Evolutionary conservation across 2,329 filamentous ascomycete genomes (phyloP).

Genomic region (Scedosporium boydii): DNA sequence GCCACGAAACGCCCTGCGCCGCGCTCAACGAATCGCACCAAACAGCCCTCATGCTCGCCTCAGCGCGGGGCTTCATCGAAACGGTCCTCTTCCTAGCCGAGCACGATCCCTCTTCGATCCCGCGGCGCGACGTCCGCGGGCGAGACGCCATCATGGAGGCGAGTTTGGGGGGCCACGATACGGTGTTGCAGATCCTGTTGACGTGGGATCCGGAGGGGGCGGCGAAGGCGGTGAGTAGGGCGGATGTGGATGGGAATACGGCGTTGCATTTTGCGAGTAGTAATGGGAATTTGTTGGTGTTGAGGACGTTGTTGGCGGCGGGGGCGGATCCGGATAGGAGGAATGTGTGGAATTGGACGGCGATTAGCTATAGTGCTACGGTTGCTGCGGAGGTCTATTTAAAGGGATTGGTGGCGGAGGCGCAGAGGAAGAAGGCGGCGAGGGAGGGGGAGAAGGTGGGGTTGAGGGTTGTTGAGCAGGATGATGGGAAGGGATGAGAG

Average conservation of each 20-base stretch:
- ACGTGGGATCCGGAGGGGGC: conserved; percentile 50
- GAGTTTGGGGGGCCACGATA: conserved; percentile 50
- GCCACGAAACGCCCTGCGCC: conserved; percentile 65
- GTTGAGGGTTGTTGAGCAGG: conserved; percentile 30
- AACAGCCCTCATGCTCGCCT: conserved; percentile 74
- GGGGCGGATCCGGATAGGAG: conserved; percentile 64
- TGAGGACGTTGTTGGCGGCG: conserved; percentile 67
- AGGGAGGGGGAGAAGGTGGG: conserved; percentile 28
- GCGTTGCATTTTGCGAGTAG: conserved; percentile 79
- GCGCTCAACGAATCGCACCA: conserved; percentile 72
- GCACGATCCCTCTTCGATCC: conserved; percentile 51
- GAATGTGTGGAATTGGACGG: conserved; percentile 74
- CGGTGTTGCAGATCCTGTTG: conserved; percentile 53
- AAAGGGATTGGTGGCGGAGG: conserved; percentile 65
- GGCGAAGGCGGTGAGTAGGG: conserved; percentile 40
- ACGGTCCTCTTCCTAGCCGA: conserved; percentile 64
- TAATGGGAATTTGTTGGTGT: conserved; percentile 67
- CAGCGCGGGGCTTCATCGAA: conserved; percentile 58
- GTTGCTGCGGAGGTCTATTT: conserved; percentile 80
- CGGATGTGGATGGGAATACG: conserved; percentile 71
- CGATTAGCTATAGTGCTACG: conserved; percentile 72
- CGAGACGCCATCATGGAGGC: conserved; percentile 65
- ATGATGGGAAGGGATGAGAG: background rate
- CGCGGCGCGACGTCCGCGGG: conserved; percentile 56
- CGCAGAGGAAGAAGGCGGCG: conserved; percentile 40